phyloP scores from a whole-genome alignment of 2,329 filamentous ascomycete genomes.

The Cladosporium velox region DNA sequence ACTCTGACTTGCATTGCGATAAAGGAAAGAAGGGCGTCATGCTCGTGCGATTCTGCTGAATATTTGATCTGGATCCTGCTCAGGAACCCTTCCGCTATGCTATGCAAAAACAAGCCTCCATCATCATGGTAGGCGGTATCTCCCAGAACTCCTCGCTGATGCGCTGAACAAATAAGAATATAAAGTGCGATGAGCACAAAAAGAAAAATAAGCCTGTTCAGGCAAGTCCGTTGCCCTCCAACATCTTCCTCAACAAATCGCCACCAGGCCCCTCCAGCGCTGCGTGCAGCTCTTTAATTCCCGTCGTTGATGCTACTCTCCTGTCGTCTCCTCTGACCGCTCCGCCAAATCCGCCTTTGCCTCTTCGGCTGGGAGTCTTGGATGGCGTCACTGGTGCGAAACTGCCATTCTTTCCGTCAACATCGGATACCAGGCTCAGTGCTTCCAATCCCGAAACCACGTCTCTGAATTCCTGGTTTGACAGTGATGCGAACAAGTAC shows the following conservation, averaged over 20 bases:
- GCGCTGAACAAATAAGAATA: background rate
- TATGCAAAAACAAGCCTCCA: conserved; percentile 10
- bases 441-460: conserved; percentile 89
- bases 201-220: background rate
- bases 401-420: conserved; percentile 71
- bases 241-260: conserved; percentile 40
- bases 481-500: conserved; percentile 85
- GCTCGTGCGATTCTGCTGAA: conserved; percentile 17
- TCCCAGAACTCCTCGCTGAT: conserved; percentile 16
- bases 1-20: conserved; percentile 8
- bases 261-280: conserved; percentile 39
- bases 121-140: conserved; percentile 1
- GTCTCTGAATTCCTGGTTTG: conserved; percentile 89
- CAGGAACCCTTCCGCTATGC: conserved; percentile 1
- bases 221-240: conserved; percentile 34
- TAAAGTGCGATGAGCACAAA: background rate
- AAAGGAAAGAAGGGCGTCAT: conserved; percentile 11
- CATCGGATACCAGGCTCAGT: conserved; percentile 71
- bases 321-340: conserved; percentile 63
- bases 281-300: conserved; percentile 37
- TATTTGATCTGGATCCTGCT: conserved; percentile 14
- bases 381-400: conserved; percentile 66
- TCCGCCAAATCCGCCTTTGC: conserved; percentile 48
- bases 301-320: conserved; percentile 39
- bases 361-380: conserved; percentile 68